Percentiles rank a stretch among this genome's conserved stretches.
phyloP scores from a whole-genome alignment of 2,329 filamentous ascomycete species.

The Botrytis aclada region DNA sequence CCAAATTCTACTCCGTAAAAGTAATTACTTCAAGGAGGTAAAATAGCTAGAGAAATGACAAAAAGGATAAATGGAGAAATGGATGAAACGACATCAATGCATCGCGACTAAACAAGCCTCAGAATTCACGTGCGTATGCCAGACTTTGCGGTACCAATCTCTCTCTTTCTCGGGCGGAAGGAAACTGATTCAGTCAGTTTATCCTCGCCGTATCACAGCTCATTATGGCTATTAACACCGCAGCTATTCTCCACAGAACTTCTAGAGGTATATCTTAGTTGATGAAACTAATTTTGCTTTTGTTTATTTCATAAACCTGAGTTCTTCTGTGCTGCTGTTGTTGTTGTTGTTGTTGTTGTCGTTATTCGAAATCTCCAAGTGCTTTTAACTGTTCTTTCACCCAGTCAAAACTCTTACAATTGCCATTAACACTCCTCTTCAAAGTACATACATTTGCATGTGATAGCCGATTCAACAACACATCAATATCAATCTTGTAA shows the following conservation, averaged over 20 bases:
- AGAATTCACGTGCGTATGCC: neutral
- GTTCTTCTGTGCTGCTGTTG: neutral
- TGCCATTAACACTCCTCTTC: neutral
- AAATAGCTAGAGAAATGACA: neutral
- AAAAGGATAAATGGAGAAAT: neutral
- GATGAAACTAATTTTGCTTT: neutral
- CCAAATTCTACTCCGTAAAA: neutral
- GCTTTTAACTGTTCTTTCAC: neutral
- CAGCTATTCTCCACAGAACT: slow-evolving; percentile 17
- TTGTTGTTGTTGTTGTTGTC: neutral
- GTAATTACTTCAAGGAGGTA: neutral
- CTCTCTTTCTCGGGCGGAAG: slow-evolving; percentile 3
- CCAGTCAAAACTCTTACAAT: neutral
- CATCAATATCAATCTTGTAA: slow-evolving; percentile 1
- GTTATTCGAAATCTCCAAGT: neutral
- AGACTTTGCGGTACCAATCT: neutral
- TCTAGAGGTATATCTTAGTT: slow-evolving; percentile 21
- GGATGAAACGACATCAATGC: slow-evolving; percentile 3
- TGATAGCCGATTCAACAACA: slow-evolving; percentile 19
- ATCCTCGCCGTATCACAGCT: neutral
- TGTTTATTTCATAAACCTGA: neutral
- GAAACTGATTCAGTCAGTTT: neutral
- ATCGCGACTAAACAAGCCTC: neutral
- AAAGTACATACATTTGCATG: slow-evolving; percentile 24
- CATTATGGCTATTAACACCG: neutral